Evolutionary conservation across 208 protist species (phyloP), one percentile per base, ranked within the genome.

Genomic region (Crithidia expoeki): DNA sequence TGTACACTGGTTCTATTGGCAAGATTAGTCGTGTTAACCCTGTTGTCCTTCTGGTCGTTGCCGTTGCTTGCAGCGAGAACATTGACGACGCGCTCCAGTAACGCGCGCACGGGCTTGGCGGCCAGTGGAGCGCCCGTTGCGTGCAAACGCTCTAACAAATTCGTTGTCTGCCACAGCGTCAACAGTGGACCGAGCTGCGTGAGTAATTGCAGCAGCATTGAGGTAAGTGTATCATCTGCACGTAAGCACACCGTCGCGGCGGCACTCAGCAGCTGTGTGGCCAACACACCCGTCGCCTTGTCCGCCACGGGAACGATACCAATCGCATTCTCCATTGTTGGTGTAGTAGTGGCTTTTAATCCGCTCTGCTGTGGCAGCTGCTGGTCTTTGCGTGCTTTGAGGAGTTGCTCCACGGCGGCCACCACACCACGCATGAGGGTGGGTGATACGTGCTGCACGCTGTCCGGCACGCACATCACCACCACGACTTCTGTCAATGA

Each of bases 401-500:
- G 44, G 58, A 72, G 61, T 47, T 60, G 61, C 19, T 55, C 38
- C 27, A 72, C 55, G 19, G 38, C 63, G 14, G 53, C 57, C 47
- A 65, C 68, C 17, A 80, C 66, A n/a, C 64, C 74, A n/a, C 38
- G 64, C 49, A 86, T 63, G n/a, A 95, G 65, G 25, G 70, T 56
- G 0, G 32, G 34, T 12, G 90, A 89, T 21, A 95, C 60, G 68
- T 85, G 80, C 71, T 93, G 87, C 51, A 93, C 85, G 19, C 85
- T 91, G 17, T 80, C 72, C 16, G 70, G 70, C 16, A 80, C 72
- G 42, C 84, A 93, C 83, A 91, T 92, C 19, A 95, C 85, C 12
- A 85, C 80, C 7, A 85, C 84, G 14, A 93, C 78, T 53, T 95
- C 90, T 17, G 77, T 79, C 51, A 95, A 56, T 34, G 79, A 76